phyloP scores from a whole-genome alignment of 805 yeast genomes.

The Metschnikowia kunwiensis region DNA sequence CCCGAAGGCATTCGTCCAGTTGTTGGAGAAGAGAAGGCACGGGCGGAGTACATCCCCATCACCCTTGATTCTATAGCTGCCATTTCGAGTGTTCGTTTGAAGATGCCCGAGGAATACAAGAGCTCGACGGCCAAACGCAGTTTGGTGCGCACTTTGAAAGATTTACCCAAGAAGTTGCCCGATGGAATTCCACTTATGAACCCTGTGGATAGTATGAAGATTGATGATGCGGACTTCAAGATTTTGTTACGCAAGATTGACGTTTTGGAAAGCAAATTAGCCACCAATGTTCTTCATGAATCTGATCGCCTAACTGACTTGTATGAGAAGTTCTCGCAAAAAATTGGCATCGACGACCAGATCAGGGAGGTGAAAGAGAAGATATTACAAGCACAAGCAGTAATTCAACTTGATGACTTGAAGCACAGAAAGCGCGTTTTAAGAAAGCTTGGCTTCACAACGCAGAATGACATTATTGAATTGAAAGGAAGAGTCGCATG shows the following conservation, averaged over 20 bases:
- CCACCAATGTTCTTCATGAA: constrained; percentile 63
- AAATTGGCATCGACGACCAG: constrained; percentile 57
- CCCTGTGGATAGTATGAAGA: constrained; percentile 90
- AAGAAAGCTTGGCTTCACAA: constrained; percentile 86
- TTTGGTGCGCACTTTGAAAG: constrained; percentile 68
- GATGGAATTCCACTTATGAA: constrained; percentile 91
- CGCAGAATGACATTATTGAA: constrained; percentile 85
- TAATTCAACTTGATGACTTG: constrained; percentile 90
- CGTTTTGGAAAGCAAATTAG: constrained; percentile 72
- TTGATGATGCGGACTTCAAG: constrained; percentile 75
- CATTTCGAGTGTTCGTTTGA: constrained; percentile 77
- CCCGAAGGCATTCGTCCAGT: constrained; percentile 92
- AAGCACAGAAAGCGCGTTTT: constrained; percentile 90
- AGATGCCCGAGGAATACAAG: constrained; percentile 73
- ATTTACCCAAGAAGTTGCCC: constrained; percentile 78
- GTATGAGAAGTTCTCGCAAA: constrained; percentile 62
- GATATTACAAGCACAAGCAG: constrained; percentile 81
- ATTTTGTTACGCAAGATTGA: constrained; percentile 72
- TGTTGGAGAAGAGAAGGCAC: constrained; percentile 61
- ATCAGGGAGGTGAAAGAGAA: constrained; percentile 59
- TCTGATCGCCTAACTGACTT: constrained; percentile 59
- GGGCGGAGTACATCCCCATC: constrained; percentile 79
- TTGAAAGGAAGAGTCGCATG: constrained; percentile 97
- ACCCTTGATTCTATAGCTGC: constrained; percentile 72
- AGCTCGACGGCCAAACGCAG: constrained; percentile 54